phyloP scores from a whole-genome alignment of 305 asterid species.

The Plantago lanceolata region DNA sequence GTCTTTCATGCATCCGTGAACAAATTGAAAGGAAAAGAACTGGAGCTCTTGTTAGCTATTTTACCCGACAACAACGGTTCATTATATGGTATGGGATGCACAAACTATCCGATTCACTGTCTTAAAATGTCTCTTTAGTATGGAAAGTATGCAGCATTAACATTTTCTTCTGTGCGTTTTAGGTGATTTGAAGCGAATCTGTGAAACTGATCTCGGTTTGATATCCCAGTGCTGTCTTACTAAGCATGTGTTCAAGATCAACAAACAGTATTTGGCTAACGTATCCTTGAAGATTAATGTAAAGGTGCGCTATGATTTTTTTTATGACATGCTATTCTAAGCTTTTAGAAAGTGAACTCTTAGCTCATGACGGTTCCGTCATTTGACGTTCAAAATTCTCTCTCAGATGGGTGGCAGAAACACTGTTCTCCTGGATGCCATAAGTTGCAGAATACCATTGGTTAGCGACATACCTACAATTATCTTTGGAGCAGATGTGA shows the following conservation, averaged over 20 bases:
- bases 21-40: slow-evolving; percentile 84
- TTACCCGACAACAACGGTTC: slow-evolving; percentile 93
- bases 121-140: neutral
- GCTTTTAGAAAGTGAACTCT: neutral
- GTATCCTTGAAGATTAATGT: slow-evolving; percentile 94
- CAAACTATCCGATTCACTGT: neutral
- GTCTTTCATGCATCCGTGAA: slow-evolving; percentile 70
- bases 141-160: neutral
- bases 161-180: slow-evolving; percentile 3
- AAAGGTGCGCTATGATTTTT: slow-evolving; percentile 42
- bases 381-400: slow-evolving; percentile 3
- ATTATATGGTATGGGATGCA: slow-evolving; percentile 58
- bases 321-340: neutral
- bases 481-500: slow-evolving; percentile 97
- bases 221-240: slow-evolving; percentile 97
- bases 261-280: slow-evolving; percentile 90
- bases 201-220: slow-evolving; percentile 95
- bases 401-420: slow-evolving; percentile 97
- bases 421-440: slow-evolving; percentile 86
- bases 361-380: neutral
- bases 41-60: slow-evolving; percentile 87
- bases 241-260: slow-evolving; percentile 90
- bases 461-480: slow-evolving; percentile 96
- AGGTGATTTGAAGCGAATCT: slow-evolving; percentile 94
- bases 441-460: slow-evolving; percentile 92